These are phyloP conservation scores for Pistacia vera DNA, from an alignment of 345 rosid species.

Conservation along the genomic window DNA sequence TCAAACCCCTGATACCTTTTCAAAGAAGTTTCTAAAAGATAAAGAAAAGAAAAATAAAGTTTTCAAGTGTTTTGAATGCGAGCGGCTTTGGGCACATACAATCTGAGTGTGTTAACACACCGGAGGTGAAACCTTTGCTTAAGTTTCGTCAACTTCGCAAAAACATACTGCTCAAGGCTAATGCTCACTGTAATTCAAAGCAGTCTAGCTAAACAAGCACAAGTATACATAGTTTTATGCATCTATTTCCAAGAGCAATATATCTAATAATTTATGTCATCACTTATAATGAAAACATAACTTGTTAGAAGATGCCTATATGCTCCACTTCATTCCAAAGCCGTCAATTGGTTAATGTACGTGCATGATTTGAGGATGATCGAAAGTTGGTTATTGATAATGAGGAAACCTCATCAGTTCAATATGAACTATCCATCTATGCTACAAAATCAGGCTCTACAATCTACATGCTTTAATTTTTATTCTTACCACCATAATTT, in stretches of 20 bases:
- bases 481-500: neutral
- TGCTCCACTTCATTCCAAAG: neutral
- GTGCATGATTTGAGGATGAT: neutral
- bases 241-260: neutral
- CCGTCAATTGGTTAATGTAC: neutral
- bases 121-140: neutral
- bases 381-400: neutral
- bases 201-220: neutral
- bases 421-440: neutral
- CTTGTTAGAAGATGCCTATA: neutral
- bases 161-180: too few relatives aligned
- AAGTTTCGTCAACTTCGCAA: neutral
- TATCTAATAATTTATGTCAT: neutral
- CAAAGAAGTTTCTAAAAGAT: too few relatives aligned
- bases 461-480: neutral
- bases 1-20: too few relatives aligned
- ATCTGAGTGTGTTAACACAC: too few relatives aligned
- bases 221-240: neutral
- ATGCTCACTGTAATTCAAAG: neutral
- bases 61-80: too few relatives aligned
- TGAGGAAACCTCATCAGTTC: neutral
- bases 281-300: neutral
- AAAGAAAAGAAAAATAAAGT: too few relatives aligned
- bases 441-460: neutral
- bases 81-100: too few relatives aligned